Base-by-base conservation (phyloP, 2,329 filamentous ascomycete species). In the Colletotrichum falcatum region DNA sequence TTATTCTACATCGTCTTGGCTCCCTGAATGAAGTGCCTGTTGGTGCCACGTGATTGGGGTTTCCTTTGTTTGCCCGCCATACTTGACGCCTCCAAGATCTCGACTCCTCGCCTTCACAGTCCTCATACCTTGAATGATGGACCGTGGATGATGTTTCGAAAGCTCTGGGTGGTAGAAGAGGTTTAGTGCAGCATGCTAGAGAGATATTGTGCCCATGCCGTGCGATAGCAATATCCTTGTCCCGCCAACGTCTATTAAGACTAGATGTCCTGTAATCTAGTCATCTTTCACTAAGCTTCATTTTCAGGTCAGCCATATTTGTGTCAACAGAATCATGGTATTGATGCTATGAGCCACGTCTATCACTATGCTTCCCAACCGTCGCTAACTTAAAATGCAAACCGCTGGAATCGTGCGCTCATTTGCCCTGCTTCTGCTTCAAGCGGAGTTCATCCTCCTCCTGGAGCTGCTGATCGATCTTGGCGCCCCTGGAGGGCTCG, bases 401-500 rank as follows among this genome's bases (percentile, higher is more conserved):
- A 49, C 12, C n/a, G 7, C 33, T 30, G 23, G 2, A 28, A 72
- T 75, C 78, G 83, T 28, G 78, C 80, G 76, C 81, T 64, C 35
- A 61, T 39, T 61, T 61, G 30, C 59, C 59, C 33, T 89, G 87
- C 85, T 92, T 93, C 78, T 85, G 86, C 81, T 84, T 86, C 72
- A 94, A 76, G 64, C 86, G 81, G 74, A 86, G 88, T 76, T 92
- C 88, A 70, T 94, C 92, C 76, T 94, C 92, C 5, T 88, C 87
- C 76, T 87, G 83, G 56, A 94, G 74, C 80, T 92, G 78, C 68
- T 92, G 88, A 79, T 94, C 92, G 67, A 94, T 86, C 84, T 92
- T 88, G 30, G 92, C 92, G 23, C 92, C 92, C 76, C 84, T 88
- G 26, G 89, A 92, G 2, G 92, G 92, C 81, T 94, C 86, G 78